phyloP scores from a whole-genome alignment of 1,139 yeast genomes.

The Torulaspora globosa region DNA sequence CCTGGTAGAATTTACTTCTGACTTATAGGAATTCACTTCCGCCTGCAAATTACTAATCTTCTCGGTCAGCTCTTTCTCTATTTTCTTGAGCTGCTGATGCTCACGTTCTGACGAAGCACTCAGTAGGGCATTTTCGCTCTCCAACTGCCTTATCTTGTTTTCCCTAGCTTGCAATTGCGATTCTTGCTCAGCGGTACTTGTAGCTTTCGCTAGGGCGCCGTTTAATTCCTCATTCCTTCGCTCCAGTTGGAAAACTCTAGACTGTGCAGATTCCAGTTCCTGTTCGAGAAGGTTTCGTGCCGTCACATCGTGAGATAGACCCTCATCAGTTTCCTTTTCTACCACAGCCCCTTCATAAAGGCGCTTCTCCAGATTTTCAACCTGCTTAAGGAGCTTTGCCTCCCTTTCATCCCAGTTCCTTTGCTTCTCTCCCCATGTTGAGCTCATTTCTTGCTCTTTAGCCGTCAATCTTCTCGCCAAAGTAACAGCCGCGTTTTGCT shows the following conservation, averaged over 20 bases:
- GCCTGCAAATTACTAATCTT: constrained; percentile 41
- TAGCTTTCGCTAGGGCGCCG: constrained; percentile 51
- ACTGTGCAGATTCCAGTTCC: constrained; percentile 71
- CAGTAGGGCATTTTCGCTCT: constrained; percentile 61
- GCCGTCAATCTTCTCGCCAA: constrained; percentile 46
- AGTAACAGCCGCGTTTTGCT: constrained; percentile 54
- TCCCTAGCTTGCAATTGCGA: constrained; percentile 37
- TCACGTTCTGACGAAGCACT: constrained; percentile 60
- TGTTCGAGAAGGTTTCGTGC: constrained; percentile 59
- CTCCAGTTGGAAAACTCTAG: constrained; percentile 67
- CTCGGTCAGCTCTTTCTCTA: constrained; percentile 36
- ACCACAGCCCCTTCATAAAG: constrained; percentile 28
- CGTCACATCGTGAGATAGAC: constrained; percentile 16
- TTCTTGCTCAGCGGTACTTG: constrained; percentile 36
- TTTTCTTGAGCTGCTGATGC: constrained; percentile 35
- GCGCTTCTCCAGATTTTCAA: constrained; percentile 42
- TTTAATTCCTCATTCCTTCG: constrained; percentile 72
- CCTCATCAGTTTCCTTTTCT: constrained; percentile 14
- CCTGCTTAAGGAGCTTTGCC: constrained; percentile 42
- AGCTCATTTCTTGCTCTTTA: constrained; percentile 59
- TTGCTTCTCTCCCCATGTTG: constrained; percentile 59
- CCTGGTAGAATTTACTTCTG: constrained; percentile 51
- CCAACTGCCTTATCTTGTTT: constrained; percentile 51
- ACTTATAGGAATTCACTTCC: constrained; percentile 47
- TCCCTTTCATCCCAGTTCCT: constrained; percentile 56